Evolutionary conservation across 2,329 filamentous ascomycete species (phyloP), one percentile per base, ranked within the genome.

Genomic region (Chalara sp.): DNA sequence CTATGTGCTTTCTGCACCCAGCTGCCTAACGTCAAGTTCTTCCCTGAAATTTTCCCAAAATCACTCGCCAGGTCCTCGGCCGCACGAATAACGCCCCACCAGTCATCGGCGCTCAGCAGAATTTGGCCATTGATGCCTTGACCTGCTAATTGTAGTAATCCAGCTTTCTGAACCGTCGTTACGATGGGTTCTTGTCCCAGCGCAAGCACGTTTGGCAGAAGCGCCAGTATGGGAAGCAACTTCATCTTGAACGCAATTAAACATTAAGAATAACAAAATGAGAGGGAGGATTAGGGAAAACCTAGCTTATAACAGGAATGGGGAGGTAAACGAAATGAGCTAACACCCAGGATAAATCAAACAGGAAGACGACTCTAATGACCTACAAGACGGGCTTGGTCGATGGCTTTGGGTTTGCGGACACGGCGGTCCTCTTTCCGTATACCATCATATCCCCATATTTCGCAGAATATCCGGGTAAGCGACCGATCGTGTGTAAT

Each of bases 41-140:
- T 74, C 6, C 83, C 83, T 0, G 83, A 86, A 5, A 87, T 83
- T n/a, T 81, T 78, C 12, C 83, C 83, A 67, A 89, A 86, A 64
- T 89, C 85, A 4, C 72, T 61, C 0, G 83, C 81, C 7, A 89
- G 73, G 64, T 89, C 84, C 39, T 81, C 73, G 0, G 82, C 84
- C 5, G 81, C 83, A 30, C 84, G 76, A 49, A 86, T 73, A 1
- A 87, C 84, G 51, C 83, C 84, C 68, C 80, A 83, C 71, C 79
- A 85, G 53, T 87, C 84, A 50, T 78, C 69, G 21, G 65, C 59
- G 7, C 79, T 78, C n/a, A 82, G 70, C 3, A 78, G 68, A 47
- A 84, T 79, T 60, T 78, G 75, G 0, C 74, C 69, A 46, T 65
- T 57, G 10, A 66, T 70, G 65, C 55, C 56, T 11, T 48, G 45